Conservation (phyloP, 208 protist genomes). For the Acanthamoeba triangularis region DNA sequence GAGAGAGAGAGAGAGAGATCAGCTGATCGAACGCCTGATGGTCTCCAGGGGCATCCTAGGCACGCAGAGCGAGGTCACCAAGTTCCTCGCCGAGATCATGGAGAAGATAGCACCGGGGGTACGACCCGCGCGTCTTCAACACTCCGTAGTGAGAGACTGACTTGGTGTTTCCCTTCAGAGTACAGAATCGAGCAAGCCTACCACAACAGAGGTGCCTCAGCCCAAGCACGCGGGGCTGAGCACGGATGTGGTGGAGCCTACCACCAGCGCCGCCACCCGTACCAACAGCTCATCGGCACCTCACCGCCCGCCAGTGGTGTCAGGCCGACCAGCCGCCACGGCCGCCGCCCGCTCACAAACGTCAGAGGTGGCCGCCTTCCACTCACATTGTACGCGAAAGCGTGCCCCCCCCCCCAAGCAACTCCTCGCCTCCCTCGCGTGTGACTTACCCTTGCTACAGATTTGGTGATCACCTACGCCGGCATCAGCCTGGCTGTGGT, state of each 20-base stretch:
- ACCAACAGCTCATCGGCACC: background rate
- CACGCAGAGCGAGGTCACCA: slow-evolving; percentile 12
- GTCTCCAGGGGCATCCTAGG: background rate
- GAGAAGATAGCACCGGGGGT: slow-evolving; percentile 40
- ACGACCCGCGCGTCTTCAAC: background rate
- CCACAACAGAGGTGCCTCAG: background rate
- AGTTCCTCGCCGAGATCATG: slow-evolving; percentile 67
- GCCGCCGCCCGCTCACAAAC: background rate
- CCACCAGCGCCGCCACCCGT: background rate
- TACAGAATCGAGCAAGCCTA: background rate
- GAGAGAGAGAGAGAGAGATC: background rate
- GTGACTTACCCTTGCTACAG: no score
- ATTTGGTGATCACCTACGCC: slow-evolving; percentile 39
- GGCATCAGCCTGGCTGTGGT: slow-evolving; percentile 19
- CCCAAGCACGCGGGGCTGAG: background rate
- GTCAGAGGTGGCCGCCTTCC: background rate
- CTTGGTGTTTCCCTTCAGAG: no score
- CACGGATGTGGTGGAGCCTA: background rate
- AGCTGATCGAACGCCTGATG: background rate
- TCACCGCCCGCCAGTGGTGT: background rate
- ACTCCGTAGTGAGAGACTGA: no score
- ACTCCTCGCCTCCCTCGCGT: no score
- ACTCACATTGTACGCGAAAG: background rate
- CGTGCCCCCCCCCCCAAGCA: background rate
- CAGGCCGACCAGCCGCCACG: background rate